Evolutionary conservation across 108 stramenopile species (phyloP).

Genomic region (Bacterosira constricta): DNA sequence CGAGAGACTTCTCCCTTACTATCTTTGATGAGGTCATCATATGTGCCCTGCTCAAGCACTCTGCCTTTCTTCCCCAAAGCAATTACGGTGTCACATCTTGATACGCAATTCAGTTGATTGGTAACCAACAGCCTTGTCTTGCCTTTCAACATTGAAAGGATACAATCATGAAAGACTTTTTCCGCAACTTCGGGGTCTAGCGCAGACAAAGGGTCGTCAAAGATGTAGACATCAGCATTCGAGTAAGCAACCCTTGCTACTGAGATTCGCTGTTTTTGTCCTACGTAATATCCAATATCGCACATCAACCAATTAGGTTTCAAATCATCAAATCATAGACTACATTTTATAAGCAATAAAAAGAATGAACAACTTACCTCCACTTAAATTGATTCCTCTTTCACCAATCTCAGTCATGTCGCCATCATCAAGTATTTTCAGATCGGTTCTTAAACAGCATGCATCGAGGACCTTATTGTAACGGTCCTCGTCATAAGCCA

Average conservation of each 20-base stretch:
- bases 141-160: conserved; percentile 57
- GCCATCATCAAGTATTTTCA: conserved; percentile 69
- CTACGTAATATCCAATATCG: conserved; percentile 32
- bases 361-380: conserved; percentile 69
- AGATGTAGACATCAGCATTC: conserved; percentile 74
- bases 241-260: conserved; percentile 88
- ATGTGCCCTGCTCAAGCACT: conserved; percentile 79
- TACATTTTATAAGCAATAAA: too few relatives aligned
- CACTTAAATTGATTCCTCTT: conserved; percentile 87
- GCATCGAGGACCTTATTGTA: conserved; percentile 79
- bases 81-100: conserved; percentile 74
- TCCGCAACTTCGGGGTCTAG: conserved; percentile 87
- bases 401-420: conserved; percentile 96
- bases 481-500: conserved; percentile 69
- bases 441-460: conserved; percentile 78
- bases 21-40: conserved; percentile 58
- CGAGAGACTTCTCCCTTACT: conserved; percentile 71
- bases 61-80: conserved; percentile 67
- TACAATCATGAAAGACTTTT: conserved; percentile 80
- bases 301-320: neutral
- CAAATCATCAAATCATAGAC: too few relatives aligned
- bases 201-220: conserved; percentile 87
- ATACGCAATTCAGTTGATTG: conserved; percentile 83
- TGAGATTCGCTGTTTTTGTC: conserved; percentile 68
- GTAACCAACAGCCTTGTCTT: conserved; percentile 93